A percentile compares a stretch with the other conserved stretches of the same genome.
Evolutionary conservation across 371 early-diverging fungal species (phyloP).

Genomic region (Mortierella sp.): DNA sequence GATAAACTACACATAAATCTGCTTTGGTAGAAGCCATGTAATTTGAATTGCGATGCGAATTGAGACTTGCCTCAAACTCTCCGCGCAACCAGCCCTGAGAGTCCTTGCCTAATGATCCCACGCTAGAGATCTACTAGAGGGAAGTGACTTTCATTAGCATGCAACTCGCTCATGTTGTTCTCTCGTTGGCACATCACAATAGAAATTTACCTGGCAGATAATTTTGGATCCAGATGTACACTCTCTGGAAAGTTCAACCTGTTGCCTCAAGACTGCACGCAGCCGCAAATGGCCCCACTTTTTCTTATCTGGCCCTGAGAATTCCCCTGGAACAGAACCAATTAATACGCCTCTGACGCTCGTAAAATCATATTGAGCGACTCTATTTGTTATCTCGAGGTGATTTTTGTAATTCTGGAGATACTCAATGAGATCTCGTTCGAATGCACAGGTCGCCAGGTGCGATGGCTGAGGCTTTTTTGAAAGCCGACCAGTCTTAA

Average conservation of each 20-base stretch:
- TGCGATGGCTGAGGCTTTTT: conserved; percentile 40
- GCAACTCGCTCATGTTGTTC: too few relatives aligned
- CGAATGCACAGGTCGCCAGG: conserved; percentile 61
- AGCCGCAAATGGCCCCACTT: conserved; percentile 69
- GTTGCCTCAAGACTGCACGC: conserved; percentile 55
- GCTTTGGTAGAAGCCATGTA: conserved; percentile 17
- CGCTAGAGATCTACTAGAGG: conserved; percentile 66
- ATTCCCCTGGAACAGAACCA: conserved; percentile 65
- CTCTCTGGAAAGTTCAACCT: conserved; percentile 50
- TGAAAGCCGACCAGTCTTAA: conserved; percentile 58
- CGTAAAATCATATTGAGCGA: conserved; percentile 64
- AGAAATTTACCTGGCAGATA: conserved; percentile 58
- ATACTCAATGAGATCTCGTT: conserved; percentile 66
- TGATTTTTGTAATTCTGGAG: conserved; percentile 56
- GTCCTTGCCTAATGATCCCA: conserved; percentile 64
- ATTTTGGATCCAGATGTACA: conserved; percentile 51
- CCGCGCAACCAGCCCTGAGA: conserved; percentile 48
- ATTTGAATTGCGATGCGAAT: conserved; percentile 35
- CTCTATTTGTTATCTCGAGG: conserved; percentile 37
- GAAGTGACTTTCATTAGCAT: neutral
- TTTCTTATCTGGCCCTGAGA: conserved; percentile 47
- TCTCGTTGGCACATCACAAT: neutral
- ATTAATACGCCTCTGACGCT: conserved; percentile 56
- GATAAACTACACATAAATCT: conserved; percentile 69
- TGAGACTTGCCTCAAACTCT: conserved; percentile 48